Conservation (phyloP, 2,329 filamentous ascomycete genomes). For the Macrophomina tecta region DNA sequence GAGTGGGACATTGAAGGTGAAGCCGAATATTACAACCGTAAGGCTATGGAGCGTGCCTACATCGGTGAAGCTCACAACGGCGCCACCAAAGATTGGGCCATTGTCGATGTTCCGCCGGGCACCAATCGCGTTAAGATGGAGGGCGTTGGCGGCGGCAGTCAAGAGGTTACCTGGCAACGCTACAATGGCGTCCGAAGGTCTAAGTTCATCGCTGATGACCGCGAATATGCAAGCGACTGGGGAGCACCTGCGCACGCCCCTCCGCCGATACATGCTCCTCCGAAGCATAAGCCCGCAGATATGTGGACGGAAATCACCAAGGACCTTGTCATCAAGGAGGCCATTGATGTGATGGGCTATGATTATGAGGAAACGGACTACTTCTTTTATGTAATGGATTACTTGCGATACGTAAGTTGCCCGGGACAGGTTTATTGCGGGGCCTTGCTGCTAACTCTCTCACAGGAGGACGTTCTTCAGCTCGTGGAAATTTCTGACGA, state of each 20-base stretch:
- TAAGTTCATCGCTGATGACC: slow-evolving; percentile 73
- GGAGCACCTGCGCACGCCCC: slow-evolving; percentile 38
- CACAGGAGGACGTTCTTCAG: slow-evolving; percentile 82
- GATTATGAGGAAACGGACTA: slow-evolving; percentile 87
- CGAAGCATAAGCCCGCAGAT: slow-evolving; percentile 49
- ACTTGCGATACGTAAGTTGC: slow-evolving; percentile 79
- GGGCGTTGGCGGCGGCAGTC: slow-evolving; percentile 73
- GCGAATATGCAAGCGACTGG: slow-evolving; percentile 55
- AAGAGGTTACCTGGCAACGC: slow-evolving; percentile 79
- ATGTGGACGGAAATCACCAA: slow-evolving; percentile 99
- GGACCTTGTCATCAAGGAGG: slow-evolving; percentile 84
- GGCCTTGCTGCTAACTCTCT: slow-evolving; percentile 41
- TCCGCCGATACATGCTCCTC: slow-evolving; percentile 26
- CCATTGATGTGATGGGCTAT: slow-evolving; percentile 83
- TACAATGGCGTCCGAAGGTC: slow-evolving; percentile 79
- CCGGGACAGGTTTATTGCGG: too few relatives aligned
- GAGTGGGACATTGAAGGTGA: slow-evolving; percentile 60
- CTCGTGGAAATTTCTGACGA: slow-evolving; percentile 83
- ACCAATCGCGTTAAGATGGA: slow-evolving; percentile 85
- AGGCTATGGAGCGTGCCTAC: slow-evolving; percentile 70
- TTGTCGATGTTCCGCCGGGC: slow-evolving; percentile 83
- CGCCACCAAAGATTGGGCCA: slow-evolving; percentile 76
- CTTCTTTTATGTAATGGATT: slow-evolving; percentile 93
- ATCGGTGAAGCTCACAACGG: slow-evolving; percentile 77
- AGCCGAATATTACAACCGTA: slow-evolving; percentile 69